Evolutionary conservation across 345 rosid genomes (phyloP), one percentile per base, ranked within the genome.

Genomic region (Rhodamnia rubescens): DNA sequence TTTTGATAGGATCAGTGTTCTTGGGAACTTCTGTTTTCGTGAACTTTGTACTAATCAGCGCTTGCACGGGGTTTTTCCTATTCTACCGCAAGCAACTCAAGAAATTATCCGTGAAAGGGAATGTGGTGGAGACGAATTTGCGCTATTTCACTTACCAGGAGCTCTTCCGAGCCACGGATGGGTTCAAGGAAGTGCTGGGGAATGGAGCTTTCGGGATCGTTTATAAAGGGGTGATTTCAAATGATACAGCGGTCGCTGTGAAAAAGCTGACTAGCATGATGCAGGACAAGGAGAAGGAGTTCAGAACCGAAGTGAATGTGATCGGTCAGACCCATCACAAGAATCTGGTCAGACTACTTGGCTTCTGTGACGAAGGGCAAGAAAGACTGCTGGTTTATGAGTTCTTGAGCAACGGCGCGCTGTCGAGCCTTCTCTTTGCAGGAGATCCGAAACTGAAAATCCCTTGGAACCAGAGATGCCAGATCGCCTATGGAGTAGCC

Each of bases 111-210:
- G 85, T 14, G 61, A 69, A 84, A 81, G 81, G 47, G 78, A n/a
- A 2, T 47, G 29, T 24, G 56, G 40, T 85, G 83, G 83, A 85
- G 64, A 69, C 36, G 8, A 91, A 86, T 52, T 74, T 88, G 78
- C 87, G 56, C 20, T 58, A 52, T 54, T 91, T 89, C 81, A 80
- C 83, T 36, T 91, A 85, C 36, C 84, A 83, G 22, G 93, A 91
- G 84, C 86, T 91, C 36, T 87, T 51, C 74, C 54, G 74, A 8
- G 91, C 90, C 4, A 92, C 93, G 4, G 13, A 59, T 47, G 88
- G 88, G 8, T 92, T 89, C 86, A 87, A 85, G 64, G 86, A 87
- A 47, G 89, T 88, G 64, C 80, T 90, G 6, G 93, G 93, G 11
- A 88, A 88, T 12, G 93, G 93, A 26, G 82, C 91, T 8, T 53